These are phyloP conservation scores for Basipetospora sp. DNA, from an alignment of 2,329 filamentous ascomycete genomes.

Conservation along the genomic window DNA sequence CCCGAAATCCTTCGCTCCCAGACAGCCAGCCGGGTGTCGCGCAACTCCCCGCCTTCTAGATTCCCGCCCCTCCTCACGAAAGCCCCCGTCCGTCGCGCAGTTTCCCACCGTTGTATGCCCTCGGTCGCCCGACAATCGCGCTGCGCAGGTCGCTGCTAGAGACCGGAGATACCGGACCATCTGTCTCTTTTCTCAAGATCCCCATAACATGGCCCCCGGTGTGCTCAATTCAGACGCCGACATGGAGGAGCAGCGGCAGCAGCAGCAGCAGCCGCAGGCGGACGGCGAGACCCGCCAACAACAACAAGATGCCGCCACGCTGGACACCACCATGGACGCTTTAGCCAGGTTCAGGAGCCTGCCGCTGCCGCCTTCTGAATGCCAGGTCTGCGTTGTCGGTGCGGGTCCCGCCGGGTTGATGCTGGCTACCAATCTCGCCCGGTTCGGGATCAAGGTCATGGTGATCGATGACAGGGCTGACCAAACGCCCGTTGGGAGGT, in stretches of 20 bases:
- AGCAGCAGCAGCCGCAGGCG: slow-evolving; percentile 16
- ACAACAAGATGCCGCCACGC: slow-evolving; percentile 12
- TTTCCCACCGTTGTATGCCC: not conserved
- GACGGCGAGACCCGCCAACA: slow-evolving; percentile 14
- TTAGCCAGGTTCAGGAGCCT: slow-evolving; percentile 34
- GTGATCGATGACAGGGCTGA: slow-evolving; percentile 56
- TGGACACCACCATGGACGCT: slow-evolving; percentile 25
- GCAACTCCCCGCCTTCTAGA: slow-evolving; percentile 2
- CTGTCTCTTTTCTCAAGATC: too few species aligned
- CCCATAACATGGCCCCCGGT: slow-evolving; percentile 22
- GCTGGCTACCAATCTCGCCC: slow-evolving; percentile 40
- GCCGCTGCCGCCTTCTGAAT: slow-evolving; percentile 29
- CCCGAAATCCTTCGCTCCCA: too few species aligned
- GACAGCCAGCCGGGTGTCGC: not conserved
- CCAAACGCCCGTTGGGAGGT: slow-evolving; percentile 50
- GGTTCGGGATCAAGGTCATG: slow-evolving; percentile 50
- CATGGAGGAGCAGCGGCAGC: slow-evolving; percentile 15
- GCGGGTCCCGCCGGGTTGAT: slow-evolving; percentile 43
- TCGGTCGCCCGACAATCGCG: not conserved
- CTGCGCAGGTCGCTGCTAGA: slow-evolving; percentile 5
- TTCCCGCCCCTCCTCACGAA: not conserved
- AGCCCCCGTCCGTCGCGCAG: not conserved
- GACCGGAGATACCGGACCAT: too few species aligned
- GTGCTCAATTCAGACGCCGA: slow-evolving; percentile 20
- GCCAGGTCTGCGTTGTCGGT: slow-evolving; percentile 37